These are phyloP conservation scores for Acorus calamus DNA, from an alignment of 106 monocot genomes.

Conservation along the genomic window DNA sequence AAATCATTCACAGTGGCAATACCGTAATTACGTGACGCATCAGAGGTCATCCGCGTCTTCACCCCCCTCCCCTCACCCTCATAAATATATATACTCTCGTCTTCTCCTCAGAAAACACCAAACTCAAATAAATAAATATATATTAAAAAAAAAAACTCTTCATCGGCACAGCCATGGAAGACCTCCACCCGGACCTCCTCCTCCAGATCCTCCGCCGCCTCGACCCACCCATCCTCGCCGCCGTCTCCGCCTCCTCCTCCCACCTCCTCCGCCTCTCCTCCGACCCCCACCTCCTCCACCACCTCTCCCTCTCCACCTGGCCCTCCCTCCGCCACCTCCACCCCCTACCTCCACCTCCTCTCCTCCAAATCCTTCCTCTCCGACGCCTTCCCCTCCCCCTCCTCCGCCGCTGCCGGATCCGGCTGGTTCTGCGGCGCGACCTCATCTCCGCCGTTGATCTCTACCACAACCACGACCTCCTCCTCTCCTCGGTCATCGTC, in stretches of 20 bases:
- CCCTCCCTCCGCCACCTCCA: conserved; percentile 51
- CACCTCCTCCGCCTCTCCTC: conserved; percentile 36
- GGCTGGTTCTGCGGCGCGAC: background rate
- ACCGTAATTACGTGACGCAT: no score
- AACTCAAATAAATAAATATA: no score
- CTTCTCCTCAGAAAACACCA: no score
- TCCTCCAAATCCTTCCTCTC: conserved; percentile 34
- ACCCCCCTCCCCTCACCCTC: no score
- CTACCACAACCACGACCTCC: conserved; percentile 25
- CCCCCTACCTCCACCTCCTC: conserved; percentile 6
- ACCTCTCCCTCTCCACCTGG: conserved; percentile 55
- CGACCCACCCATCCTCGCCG: conserved; percentile 58
- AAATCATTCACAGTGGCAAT: no score
- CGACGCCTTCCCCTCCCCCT: conserved; percentile 30
- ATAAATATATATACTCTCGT: no score
- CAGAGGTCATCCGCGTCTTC: no score
- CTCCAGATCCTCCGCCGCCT: conserved; percentile 31
- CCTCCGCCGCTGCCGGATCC: background rate
- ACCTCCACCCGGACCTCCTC: conserved; percentile 67
- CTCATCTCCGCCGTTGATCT: conserved; percentile 74
- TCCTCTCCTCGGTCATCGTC: conserved; percentile 58
- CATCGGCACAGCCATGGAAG: conserved; percentile 27
- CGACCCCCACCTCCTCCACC: conserved; percentile 35
- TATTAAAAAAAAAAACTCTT: no score
- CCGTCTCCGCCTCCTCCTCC: conserved; percentile 35